Percentiles rank a stretch among this genome's conserved stretches.
Conservation (phyloP, 2,329 filamentous ascomycete species). For the Fusarium albidum region DNA sequence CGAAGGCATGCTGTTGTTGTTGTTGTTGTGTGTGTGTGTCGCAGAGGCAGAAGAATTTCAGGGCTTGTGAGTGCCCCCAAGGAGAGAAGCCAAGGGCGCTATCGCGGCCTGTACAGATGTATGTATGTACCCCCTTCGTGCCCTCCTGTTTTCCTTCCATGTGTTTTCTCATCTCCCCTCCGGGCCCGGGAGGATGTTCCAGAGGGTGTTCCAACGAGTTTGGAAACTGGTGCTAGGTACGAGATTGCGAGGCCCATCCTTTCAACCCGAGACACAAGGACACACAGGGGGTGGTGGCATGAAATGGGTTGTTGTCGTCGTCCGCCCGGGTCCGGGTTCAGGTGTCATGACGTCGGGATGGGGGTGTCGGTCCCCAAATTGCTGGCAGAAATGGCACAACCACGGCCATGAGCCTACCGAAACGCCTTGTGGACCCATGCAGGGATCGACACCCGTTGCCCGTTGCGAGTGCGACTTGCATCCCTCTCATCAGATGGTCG, state of each 20-base stretch:
- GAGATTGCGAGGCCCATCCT: conserved; percentile 1
- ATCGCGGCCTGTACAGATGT: conserved; percentile 38
- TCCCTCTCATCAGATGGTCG: conserved; percentile 23
- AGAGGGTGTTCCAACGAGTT: conserved; percentile 1
- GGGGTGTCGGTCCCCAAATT: conserved; percentile 18
- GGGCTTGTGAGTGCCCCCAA: conserved; percentile 29
- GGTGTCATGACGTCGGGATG: conserved; percentile 29
- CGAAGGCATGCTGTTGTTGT: no score
- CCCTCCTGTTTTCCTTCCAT: conserved; percentile 18
- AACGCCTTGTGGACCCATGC: conserved; percentile 41
- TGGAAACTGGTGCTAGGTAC: conserved; percentile 1
- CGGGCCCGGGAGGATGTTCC: conserved; percentile 1
- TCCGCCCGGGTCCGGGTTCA: no score
- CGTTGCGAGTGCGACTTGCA: conserved; percentile 6
- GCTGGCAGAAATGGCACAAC: conserved; percentile 30
- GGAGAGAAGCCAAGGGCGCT: conserved; percentile 11
- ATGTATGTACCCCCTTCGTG: no score
- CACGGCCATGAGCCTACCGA: conserved; percentile 43
- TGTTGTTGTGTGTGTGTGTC: conserved; percentile 11
- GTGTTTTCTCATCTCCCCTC: conserved; percentile 12
- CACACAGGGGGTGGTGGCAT: no score
- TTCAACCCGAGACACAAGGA: conserved; percentile 19
- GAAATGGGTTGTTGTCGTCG: conserved; percentile 20
- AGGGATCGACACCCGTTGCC: conserved; percentile 36
- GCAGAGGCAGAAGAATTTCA: conserved; percentile 33